Percentiles rank a stretch among this genome's conserved stretches.
Evolutionary conservation across 495 filamentous ascomycete genomes (phyloP).

Genomic region (Choiromyces venosus): DNA sequence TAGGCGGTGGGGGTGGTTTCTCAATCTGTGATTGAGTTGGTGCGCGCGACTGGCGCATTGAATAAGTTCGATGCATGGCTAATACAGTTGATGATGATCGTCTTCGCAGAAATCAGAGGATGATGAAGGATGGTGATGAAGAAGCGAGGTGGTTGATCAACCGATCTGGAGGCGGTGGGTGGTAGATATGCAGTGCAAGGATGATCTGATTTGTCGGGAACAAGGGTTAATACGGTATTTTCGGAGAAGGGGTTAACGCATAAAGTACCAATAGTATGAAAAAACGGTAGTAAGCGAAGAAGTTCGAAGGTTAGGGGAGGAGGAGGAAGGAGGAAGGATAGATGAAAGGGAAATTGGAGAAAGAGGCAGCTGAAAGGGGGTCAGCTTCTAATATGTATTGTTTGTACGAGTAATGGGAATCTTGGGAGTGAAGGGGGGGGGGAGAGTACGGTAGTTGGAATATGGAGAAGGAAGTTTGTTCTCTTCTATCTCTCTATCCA

Average conservation of each 20-base stretch:
- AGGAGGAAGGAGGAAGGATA: not conserved
- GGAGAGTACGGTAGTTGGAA: not conserved
- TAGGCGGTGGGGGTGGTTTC: slow-evolving; percentile 88
- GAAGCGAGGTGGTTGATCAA: slow-evolving; percentile 19
- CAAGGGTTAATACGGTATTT: not conserved
- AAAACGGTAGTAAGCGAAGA: not conserved
- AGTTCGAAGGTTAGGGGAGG: too few relatives aligned
- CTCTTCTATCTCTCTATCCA: not conserved
- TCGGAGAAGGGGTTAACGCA: not conserved
- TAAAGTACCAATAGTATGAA: not conserved
- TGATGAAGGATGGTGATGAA: slow-evolving; percentile 4
- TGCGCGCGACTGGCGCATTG: slow-evolving; percentile 92
- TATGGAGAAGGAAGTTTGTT: not conserved
- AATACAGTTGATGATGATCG: slow-evolving; percentile 11
- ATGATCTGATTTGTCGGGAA: slow-evolving; percentile 4
- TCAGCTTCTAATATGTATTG: not conserved
- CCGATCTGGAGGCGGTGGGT: slow-evolving; percentile 21
- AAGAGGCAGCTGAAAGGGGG: not conserved
- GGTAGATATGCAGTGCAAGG: slow-evolving; percentile 11
- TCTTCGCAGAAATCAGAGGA: not conserved
- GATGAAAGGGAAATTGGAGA: not conserved
- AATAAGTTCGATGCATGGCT: slow-evolving; percentile 93
- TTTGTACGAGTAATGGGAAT: not conserved
- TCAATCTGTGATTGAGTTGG: slow-evolving; percentile 85
- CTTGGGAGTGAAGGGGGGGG: not conserved